phyloP scores from a whole-genome alignment of 2,329 filamentous ascomycete genomes.

The Fusarium graminum region DNA sequence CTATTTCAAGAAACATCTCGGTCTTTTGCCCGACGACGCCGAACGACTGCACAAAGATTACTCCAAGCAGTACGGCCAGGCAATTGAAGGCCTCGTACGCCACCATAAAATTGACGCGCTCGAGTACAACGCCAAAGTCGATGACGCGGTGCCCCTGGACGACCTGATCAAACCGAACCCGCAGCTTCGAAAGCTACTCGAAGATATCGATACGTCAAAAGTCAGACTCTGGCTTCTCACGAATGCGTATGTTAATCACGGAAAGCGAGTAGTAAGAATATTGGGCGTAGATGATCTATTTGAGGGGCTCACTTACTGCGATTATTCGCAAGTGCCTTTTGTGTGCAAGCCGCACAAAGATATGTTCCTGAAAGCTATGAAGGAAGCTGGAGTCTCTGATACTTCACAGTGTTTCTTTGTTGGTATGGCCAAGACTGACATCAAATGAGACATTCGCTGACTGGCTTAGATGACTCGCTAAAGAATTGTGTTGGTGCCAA shows the following conservation, averaged over 20 bases:
- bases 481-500: conserved; percentile 83
- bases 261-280: conserved; percentile 81
- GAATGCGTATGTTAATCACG: conserved; percentile 94
- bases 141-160: conserved; percentile 94
- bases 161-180: conserved; percentile 83
- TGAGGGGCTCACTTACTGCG: conserved; percentile 94
- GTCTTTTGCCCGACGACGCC: conserved; percentile 80
- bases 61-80: conserved; percentile 96
- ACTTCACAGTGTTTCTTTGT: conserved; percentile 87
- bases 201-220: conserved; percentile 84
- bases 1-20: conserved; percentile 76
- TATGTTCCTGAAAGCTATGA: conserved; percentile 92
- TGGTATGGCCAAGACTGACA: conserved; percentile 67
- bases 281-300: conserved; percentile 89
- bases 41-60: conserved; percentile 89
- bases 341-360: conserved; percentile 87
- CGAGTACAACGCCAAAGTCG: conserved; percentile 93
- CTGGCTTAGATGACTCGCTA: conserved; percentile 80
- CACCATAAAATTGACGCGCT: conserved; percentile 96
- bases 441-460: background rate
- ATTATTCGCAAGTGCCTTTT: conserved; percentile 80
- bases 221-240: conserved; percentile 94
- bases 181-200: conserved; percentile 78
- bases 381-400: conserved; percentile 77
- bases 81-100: conserved; percentile 91